Base-by-base conservation (phyloP, 2,329 filamentous ascomycete species). In the Claviceps arundinis region DNA sequence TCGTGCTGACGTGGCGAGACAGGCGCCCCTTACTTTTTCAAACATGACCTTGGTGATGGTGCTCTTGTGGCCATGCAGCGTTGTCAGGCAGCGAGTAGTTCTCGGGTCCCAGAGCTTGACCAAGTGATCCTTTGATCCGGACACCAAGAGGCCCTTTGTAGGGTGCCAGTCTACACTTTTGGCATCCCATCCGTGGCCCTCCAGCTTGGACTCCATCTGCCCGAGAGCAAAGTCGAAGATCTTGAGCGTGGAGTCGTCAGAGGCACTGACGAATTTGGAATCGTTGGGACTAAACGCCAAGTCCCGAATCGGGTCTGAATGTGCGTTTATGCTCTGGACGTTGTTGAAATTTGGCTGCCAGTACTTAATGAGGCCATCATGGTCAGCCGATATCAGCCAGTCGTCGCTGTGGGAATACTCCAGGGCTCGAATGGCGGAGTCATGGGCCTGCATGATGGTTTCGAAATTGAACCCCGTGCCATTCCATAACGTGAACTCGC, bases 291-390 rank as follows among this genome's bases (percentile, higher is more conserved):
- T 88, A 68, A 97, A 97, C 8, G 91, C 86, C 41, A 98, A 74
- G 62, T 96, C 93, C 60, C 93, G 78, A 55, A 98, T 87, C 5
- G 91, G 85, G 64, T 96, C 89, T 48, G 81, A 81, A 64, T 97
- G 93, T 6, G 89, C 93, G 64, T 90, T 84, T 51, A 98, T 88
- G 50, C 88, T 90, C 68, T 97, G 89, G 54, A 97, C 89, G 62
- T 97, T 96, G 75, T 98, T 97, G 73, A 98, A 96, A 67, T 97
- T 98, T 37, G 91, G 89, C 67, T 96, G 89, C 88, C 91, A 97
- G 71, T 98, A 98, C 71, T 97, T 97, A 69, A 98, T 85, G 56
- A 93, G 79, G 52, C 93, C 93, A 60, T 93, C 89, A 67, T 97
- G 90, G 64, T 97, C 93, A 50, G 88, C 90, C 7, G 93, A 97